These are phyloP conservation scores for Zasmidium cellare DNA, from an alignment of 2,329 filamentous ascomycete species.

Conservation along the genomic window DNA sequence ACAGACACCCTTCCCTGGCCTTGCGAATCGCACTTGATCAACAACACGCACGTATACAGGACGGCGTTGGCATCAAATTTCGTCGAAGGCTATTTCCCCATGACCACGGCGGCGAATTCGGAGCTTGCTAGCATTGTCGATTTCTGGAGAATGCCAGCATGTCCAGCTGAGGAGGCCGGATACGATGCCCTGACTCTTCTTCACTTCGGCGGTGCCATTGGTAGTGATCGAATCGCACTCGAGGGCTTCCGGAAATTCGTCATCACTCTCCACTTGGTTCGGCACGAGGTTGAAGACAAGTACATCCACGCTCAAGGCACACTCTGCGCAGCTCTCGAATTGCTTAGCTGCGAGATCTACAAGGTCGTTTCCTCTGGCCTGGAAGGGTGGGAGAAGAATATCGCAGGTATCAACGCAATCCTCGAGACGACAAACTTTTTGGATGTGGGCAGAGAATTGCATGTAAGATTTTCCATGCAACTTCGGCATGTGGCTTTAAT, in stretches of 20 bases:
- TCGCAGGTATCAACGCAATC: background rate
- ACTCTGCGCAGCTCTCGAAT: background rate
- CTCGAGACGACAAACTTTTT: background rate
- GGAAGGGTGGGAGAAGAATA: background rate
- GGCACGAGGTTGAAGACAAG: background rate
- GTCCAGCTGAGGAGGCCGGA: background rate
- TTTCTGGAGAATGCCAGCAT: background rate
- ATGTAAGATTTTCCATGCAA: background rate
- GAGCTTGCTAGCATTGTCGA: background rate
- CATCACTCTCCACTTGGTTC: background rate
- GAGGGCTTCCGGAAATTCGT: background rate
- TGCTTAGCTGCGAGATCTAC: background rate
- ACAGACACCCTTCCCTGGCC: background rate
- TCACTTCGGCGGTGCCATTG: background rate
- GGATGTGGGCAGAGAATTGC: background rate
- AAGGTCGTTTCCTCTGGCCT: background rate
- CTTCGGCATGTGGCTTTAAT: background rate
- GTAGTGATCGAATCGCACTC: background rate
- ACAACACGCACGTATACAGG: background rate
- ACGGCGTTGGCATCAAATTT: background rate
- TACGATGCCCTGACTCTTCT: background rate
- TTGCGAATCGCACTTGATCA: background rate
- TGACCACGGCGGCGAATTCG: background rate
- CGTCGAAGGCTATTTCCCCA: background rate
- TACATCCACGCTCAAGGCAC: background rate